These are phyloP conservation scores for Calendula officinalis DNA, from an alignment of 129 eudicot genomes.

Conservation along the genomic window DNA sequence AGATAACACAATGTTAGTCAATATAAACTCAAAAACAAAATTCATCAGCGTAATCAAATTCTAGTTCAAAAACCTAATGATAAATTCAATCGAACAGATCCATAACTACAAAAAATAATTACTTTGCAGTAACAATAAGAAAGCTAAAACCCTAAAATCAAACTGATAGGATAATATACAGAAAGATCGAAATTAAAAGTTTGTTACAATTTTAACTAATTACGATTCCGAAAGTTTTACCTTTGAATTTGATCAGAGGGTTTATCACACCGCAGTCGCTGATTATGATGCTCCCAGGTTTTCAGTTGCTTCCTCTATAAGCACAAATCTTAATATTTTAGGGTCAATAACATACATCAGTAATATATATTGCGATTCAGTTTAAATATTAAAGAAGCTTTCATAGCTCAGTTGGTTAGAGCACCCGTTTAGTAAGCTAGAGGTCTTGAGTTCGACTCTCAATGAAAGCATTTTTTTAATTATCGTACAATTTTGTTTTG, in stretches of 20 bases:
- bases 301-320: background rate
- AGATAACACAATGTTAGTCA: background rate
- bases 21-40: too few species aligned
- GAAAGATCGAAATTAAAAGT: background rate
- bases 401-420: conserved; percentile 92
- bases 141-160: background rate
- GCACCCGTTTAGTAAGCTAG: conserved; percentile 99
- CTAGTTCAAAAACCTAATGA: background rate
- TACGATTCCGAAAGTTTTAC: background rate
- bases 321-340: background rate
- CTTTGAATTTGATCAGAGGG: conserved; percentile 15
- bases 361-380: too few species aligned
- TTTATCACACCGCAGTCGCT: conserved; percentile 9
- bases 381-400: background rate
- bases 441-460: conserved; percentile 99
- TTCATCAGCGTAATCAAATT: too few species aligned
- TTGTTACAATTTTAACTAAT: background rate
- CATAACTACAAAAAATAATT: background rate
- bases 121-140: background rate
- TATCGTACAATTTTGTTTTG: too few species aligned
- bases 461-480: conserved; percentile 33
- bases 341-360: background rate
- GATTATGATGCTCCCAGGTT: conserved; percentile 6
- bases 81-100: background rate
- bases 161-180: background rate